Percentiles rank a stretch among this genome's conserved stretches.
Conservation (phyloP, 768 basidiomycete species). For the Phylloporus arenicola region DNA sequence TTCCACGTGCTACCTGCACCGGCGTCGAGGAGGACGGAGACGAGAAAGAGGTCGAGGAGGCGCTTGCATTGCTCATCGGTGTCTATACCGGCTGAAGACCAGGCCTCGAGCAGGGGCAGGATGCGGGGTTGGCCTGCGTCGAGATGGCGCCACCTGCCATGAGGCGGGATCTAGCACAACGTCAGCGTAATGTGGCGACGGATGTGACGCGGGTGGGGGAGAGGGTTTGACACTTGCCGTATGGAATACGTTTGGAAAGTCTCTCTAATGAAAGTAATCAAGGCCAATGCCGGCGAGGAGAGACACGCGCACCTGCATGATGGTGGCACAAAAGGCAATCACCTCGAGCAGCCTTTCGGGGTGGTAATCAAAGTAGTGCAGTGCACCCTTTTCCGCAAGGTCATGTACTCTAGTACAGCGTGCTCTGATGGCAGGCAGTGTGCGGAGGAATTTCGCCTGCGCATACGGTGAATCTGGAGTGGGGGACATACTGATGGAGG, state of each 20-base stretch:
- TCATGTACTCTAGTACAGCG: constrained; percentile 74
- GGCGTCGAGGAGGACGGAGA: constrained; percentile 91
- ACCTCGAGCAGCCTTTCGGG: constrained; percentile 68
- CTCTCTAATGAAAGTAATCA: constrained; percentile 45
- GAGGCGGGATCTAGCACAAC: constrained; percentile 64
- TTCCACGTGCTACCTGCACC: constrained; percentile 84
- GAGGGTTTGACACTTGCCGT: constrained; percentile 38
- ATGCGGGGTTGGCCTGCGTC: constrained; percentile 66
- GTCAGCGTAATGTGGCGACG: not conserved
- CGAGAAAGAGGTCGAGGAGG: constrained; percentile 82
- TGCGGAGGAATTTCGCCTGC: constrained; percentile 65
- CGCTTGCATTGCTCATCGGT: constrained; percentile 61
- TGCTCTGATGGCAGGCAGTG: constrained; percentile 85
- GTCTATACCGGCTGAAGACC: constrained; percentile 43
- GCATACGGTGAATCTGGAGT: constrained; percentile 11
- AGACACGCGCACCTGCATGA: constrained; percentile 61
- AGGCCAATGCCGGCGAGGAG: not conserved
- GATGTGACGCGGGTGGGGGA: not conserved
- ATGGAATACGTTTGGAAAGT: constrained; percentile 67
- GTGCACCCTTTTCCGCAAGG: constrained; percentile 66
- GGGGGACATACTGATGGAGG: no score
- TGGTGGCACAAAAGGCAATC: constrained; percentile 64
- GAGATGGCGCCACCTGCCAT: constrained; percentile 88
- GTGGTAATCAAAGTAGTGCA: constrained; percentile 84
- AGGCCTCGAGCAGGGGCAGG: constrained; percentile 50